A percentile compares a stretch with the other conserved stretches of the same genome.
phyloP scores from a whole-genome alignment of 2,329 filamentous ascomycete species.

The Aspergillus sp. region DNA sequence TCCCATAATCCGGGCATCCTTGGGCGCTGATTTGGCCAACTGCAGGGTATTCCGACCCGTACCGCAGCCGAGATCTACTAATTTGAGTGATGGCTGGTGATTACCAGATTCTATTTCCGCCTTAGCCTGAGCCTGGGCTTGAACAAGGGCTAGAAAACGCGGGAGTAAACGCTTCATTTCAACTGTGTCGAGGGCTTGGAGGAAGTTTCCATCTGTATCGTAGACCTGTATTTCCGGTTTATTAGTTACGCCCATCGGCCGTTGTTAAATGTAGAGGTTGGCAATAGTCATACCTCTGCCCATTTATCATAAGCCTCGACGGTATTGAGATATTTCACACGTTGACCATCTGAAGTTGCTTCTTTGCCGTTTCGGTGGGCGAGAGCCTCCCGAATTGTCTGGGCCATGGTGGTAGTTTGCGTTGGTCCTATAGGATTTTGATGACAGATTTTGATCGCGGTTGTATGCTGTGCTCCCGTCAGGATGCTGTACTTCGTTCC shows the following conservation, averaged over 20 bases:
- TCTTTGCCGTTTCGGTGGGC: neutral
- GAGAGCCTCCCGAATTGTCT: conserved; percentile 24
- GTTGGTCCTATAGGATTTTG: neutral
- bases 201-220: conserved; percentile 66
- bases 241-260: neutral
- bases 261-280: neutral
- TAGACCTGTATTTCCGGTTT: conserved; percentile 47
- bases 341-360: neutral
- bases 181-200: conserved; percentile 62
- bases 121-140: neutral
- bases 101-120: neutral
- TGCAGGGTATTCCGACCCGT: conserved; percentile 64
- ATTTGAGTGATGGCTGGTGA: conserved; percentile 29
- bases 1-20: conserved; percentile 46
- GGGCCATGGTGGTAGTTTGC: conserved; percentile 10
- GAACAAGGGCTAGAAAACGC: conserved; percentile 40
- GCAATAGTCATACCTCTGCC: conserved; percentile 29
- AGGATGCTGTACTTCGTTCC: neutral
- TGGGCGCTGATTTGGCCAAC: conserved; percentile 33
- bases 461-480: neutral
- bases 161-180: conserved; percentile 56
- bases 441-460: neutral
- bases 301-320: conserved; percentile 41
- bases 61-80: conserved; percentile 66
- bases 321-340: conserved; percentile 32